phyloP scores from a whole-genome alignment of 768 basidiomycete species.

The Lentinula boryana region DNA sequence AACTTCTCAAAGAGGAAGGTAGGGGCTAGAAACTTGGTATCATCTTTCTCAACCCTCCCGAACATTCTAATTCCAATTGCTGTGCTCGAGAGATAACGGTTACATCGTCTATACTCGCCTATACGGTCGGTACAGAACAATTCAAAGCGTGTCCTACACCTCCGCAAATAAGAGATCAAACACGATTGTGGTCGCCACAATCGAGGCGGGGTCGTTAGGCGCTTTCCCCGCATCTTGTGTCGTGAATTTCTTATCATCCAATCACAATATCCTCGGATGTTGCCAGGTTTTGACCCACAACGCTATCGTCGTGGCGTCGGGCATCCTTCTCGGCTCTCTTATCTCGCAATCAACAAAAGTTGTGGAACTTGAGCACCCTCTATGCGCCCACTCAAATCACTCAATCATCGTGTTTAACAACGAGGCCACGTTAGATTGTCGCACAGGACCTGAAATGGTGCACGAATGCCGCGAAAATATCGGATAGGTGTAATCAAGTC shows the following conservation, averaged over 20 bases:
- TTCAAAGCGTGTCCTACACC: background rate
- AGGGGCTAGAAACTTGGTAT: background rate
- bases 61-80: background rate
- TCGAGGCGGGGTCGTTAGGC: background rate
- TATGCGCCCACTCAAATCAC: background rate
- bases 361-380: too few species aligned
- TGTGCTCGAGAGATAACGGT: background rate
- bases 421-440: background rate
- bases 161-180: background rate
- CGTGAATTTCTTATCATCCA: constrained; percentile 1
- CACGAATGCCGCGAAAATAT: background rate
- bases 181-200: background rate
- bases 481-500: background rate
- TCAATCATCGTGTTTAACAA: background rate
- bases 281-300: background rate
- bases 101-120: background rate
- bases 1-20: background rate
- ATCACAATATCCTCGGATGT: background rate
- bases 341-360: background rate
- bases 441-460: background rate
- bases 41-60: background rate
- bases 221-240: background rate
- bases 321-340: background rate
- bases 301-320: background rate
- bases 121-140: background rate